Percentiles rank a stretch among this genome's conserved stretches.
Conservation (phyloP, 2,329 filamentous ascomycete species). For the Cytospora piceicola region DNA sequence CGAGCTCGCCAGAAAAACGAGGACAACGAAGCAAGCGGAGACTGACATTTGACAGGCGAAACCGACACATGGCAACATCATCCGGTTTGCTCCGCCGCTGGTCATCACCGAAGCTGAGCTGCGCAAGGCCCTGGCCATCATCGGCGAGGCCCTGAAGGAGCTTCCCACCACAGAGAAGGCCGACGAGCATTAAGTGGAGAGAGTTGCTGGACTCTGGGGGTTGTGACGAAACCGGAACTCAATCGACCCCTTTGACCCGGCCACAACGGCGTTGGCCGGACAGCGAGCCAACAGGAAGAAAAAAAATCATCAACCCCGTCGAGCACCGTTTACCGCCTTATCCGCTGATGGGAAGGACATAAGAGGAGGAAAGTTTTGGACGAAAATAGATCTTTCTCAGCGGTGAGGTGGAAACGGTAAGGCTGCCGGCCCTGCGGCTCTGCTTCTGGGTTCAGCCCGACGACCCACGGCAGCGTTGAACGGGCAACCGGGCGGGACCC, state of each 20-base stretch:
- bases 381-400: constrained; percentile 30
- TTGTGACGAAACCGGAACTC: constrained; percentile 14
- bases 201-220: constrained; percentile 16
- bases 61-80: constrained; percentile 98
- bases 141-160: constrained; percentile 79
- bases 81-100: constrained; percentile 92
- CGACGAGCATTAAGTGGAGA: constrained; percentile 39
- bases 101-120: constrained; percentile 93
- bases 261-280: constrained; percentile 15
- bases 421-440: constrained; percentile 25
- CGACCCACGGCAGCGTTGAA: constrained; percentile 9
- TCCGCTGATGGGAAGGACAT: constrained; percentile 31
- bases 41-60: constrained; percentile 70
- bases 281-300: constrained; percentile 5
- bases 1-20: neutral
- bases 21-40: constrained; percentile 21
- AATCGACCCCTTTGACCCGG: constrained; percentile 8
- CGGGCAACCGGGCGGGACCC: constrained; percentile 19
- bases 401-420: constrained; percentile 26
- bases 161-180: constrained; percentile 67
- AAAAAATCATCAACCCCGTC: constrained; percentile 19
- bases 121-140: constrained; percentile 74
- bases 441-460: constrained; percentile 3
- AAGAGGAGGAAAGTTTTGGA: constrained; percentile 27
- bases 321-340: constrained; percentile 27